Evolutionary conservation across 192 early-diverging fungal species (phyloP).

Genomic region (Entomortierella chlamydospora): DNA sequence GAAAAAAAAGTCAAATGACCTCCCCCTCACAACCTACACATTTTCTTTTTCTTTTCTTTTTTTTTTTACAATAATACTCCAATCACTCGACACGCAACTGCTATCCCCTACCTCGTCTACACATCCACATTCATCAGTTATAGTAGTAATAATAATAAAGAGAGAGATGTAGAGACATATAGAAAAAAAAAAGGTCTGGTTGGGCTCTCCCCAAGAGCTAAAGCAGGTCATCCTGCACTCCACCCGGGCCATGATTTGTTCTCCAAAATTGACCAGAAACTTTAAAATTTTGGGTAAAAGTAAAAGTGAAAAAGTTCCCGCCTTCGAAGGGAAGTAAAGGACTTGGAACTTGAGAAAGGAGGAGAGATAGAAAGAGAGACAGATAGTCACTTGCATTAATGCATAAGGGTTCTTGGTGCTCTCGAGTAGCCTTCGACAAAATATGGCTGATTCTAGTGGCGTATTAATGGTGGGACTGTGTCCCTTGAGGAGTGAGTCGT

Average conservation of each 20-base stretch:
- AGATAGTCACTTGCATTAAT: constrained; percentile 59
- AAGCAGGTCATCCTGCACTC: constrained; percentile 17
- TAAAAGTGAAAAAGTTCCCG: not conserved
- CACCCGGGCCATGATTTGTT: constrained; percentile 41
- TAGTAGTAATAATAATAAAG: no score
- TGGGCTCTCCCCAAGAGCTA: constrained; percentile 5
- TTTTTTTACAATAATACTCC: no score
- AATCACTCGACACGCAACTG: no score
- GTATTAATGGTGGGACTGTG: constrained; percentile 57
- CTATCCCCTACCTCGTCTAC: no score
- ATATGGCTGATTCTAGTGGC: constrained; percentile 68
- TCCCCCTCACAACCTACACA: not conserved
- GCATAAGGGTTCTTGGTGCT: constrained; percentile 74
- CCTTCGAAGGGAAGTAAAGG: no score
- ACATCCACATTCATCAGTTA: no score
- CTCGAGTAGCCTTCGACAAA: constrained; percentile 69
- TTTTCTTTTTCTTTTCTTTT: constrained; percentile 5
- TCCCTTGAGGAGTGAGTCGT: constrained; percentile 16
- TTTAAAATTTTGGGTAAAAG: constrained; percentile 10
- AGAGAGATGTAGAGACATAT: no score
- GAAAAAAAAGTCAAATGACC: constrained; percentile 9
- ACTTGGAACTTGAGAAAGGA: not conserved
- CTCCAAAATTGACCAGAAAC: constrained; percentile 19
- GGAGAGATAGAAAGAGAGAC: not conserved
- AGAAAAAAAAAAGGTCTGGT: not conserved